phyloP scores from a whole-genome alignment of 306 rosid species.

The Acmispon strigosus region DNA sequence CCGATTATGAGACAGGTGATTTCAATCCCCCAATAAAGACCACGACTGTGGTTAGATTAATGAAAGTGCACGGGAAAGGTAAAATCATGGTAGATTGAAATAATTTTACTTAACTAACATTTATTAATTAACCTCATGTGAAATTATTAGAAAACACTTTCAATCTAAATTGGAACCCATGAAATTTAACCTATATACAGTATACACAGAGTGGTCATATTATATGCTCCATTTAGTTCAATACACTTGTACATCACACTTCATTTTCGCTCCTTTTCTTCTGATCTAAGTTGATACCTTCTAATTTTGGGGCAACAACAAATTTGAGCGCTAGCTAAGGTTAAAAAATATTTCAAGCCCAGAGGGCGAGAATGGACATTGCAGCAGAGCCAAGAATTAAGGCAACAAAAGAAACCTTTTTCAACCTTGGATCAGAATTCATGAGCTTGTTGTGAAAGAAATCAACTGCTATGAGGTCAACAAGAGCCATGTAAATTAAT shows the following conservation, averaged over 20 bases:
- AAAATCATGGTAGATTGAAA: too few species aligned
- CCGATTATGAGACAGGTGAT: too few species aligned
- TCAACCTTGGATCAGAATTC: slow-evolving; percentile 41
- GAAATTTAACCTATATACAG: too few species aligned
- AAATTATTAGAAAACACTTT: too few species aligned
- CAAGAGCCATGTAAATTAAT: slow-evolving; percentile 91
- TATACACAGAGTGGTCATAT: too few species aligned
- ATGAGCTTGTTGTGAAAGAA: slow-evolving; percentile 93
- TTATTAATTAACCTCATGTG: too few species aligned
- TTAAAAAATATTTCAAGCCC: slow-evolving; percentile 56
- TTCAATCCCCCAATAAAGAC: too few species aligned
- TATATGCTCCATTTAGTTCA: too few species aligned
- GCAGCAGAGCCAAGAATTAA: slow-evolving; percentile 71
- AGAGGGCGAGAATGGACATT: slow-evolving; percentile 82
- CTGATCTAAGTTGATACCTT: not conserved
- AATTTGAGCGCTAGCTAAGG: not conserved
- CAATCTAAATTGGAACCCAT: too few species aligned
- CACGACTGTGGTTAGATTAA: too few species aligned
- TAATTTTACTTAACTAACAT: too few species aligned
- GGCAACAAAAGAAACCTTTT: slow-evolving; percentile 63
- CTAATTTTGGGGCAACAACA: not conserved
- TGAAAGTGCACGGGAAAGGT: too few species aligned
- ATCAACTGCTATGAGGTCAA: slow-evolving; percentile 81
- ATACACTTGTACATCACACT: not conserved
- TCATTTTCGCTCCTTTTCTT: not conserved